Base-by-base conservation (phyloP, 768 basidiomycete species). In the Paxillus rubicundulus region DNA sequence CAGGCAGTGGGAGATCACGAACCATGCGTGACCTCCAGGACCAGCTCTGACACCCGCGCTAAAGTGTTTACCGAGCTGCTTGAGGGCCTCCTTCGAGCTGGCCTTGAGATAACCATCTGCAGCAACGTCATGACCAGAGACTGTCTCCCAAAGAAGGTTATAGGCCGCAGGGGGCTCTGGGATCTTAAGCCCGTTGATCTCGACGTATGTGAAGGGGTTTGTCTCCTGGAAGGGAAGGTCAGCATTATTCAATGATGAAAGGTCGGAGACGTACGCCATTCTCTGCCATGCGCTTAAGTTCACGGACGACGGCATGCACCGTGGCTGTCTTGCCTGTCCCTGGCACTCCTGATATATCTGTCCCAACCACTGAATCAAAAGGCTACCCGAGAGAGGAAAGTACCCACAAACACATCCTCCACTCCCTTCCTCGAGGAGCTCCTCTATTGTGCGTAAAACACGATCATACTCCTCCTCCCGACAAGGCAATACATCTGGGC, bases 291-390 rank as follows among this genome's bases (percentile, higher is more conserved):
- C 86, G 78, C 64, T 92, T 94, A 10, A 98, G 77, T 65, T 96
- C 91, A 34, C 90, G 81, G 30, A 98, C 82, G 21, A 97, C 87
- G 1, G 89, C 89, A 61, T 98, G 95, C 0, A 98, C 94, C 0
- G 97, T 98, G 0, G 97, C 97, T 1, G 97, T 99, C 72, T 98
- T 99, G 9, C 97, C 96, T 2, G 96, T 98, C 7, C 97, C 96
- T n/a, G 96, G 97, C 7, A 98, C 93, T 9, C 97, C 96, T 7
- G 95, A 94, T 44, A 98, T 97, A 70, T 98, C 95, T 98, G 49
- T 13, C 53, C 24, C 7, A 14, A 5, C 8, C 9, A 13, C 48
- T 27, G 13, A 49, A 46, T 58, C 21, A 57, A 41, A 55, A 49
- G 17, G 5, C 13, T 34, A 13, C 0, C 34, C 36, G 39, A 32